Percentiles rank a stretch among this genome's conserved stretches.
Conservation (phyloP, 148 eudicot genomes). For the Amaranthus hypochondriacus region DNA sequence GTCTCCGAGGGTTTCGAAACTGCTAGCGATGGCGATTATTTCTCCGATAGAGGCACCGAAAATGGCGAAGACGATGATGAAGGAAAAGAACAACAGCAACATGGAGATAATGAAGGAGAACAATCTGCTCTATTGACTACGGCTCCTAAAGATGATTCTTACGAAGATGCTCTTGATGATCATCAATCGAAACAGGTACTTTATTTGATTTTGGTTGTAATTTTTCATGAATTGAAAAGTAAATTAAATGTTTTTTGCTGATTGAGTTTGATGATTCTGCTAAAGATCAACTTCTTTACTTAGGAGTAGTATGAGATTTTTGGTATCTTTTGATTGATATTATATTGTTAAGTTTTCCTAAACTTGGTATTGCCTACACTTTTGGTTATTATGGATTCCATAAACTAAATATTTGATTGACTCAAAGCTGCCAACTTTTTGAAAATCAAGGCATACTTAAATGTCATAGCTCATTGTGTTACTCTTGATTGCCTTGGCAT, state of each 20-base stretch:
- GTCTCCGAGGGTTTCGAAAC: constrained; percentile 74
- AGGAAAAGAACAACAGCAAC: not conserved
- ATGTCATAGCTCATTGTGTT: too few relatives aligned
- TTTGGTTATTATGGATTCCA: not conserved
- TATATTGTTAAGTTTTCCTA: not conserved
- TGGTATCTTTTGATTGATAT: not conserved
- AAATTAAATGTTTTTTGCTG: not conserved
- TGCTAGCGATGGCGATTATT: constrained; percentile 64
- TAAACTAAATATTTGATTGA: not conserved
- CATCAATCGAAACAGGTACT: constrained; percentile 45
- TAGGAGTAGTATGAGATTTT: too few relatives aligned
- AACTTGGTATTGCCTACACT: not conserved
- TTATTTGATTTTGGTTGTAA: not conserved
- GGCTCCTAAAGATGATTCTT: constrained; percentile 26
- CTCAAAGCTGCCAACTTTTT: too few relatives aligned
- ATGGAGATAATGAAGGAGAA: constrained; percentile 12
- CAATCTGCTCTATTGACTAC: constrained; percentile 1
- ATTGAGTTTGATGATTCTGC: too few relatives aligned
- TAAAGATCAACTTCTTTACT: too few relatives aligned
- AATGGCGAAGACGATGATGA: constrained; percentile 23
- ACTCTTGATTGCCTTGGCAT: too few relatives aligned
- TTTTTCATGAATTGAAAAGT: not conserved
- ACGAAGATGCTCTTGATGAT: constrained; percentile 36
- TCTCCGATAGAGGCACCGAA: constrained; percentile 23
- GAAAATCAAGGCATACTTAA: too few relatives aligned